Evolutionary conservation across 176 grass and related monocot genomes (phyloP).

Genomic region (Urochloa ruziziensis): DNA sequence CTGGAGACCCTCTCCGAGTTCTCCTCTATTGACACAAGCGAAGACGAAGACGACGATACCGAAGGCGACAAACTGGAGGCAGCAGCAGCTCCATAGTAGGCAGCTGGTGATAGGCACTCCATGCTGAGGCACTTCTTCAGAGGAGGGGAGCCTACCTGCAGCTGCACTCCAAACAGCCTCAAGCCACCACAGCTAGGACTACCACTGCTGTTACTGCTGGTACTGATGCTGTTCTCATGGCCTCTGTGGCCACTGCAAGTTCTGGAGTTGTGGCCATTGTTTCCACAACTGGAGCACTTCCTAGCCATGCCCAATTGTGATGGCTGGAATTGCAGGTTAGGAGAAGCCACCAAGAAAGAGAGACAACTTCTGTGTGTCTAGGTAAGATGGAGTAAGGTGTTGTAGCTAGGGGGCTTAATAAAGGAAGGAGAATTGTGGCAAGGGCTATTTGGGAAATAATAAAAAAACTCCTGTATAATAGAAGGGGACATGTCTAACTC

Average conservation of each 20-base stretch:
- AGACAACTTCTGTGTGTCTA: not conserved
- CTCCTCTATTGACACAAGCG: constrained; percentile 65
- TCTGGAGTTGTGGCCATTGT: constrained; percentile 82
- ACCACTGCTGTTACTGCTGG: not conserved
- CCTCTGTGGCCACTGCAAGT: constrained; percentile 51
- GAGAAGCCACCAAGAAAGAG: not conserved
- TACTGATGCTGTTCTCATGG: not conserved
- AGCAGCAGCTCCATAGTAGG: constrained; percentile 18
- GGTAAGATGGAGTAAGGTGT: not conserved
- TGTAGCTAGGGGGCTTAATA: constrained; percentile 19
- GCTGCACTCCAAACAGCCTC: constrained; percentile 72
- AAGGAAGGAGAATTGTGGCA: constrained; percentile 5
- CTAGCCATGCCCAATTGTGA: constrained; percentile 47
- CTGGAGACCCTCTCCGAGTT: constrained; percentile 47
- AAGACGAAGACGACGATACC: constrained; percentile 48
- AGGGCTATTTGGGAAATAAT: constrained; percentile 17
- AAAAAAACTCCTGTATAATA: not conserved
- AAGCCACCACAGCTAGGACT: constrained; percentile 30
- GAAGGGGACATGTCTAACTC: constrained; percentile 14
- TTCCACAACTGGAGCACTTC: constrained; percentile 76
- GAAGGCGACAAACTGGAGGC: constrained; percentile 37
- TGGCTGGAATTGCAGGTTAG: not conserved
- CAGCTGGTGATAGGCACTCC: constrained; percentile 43
- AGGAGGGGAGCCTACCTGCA: constrained; percentile 46
- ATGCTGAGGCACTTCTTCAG: constrained; percentile 66